Evolutionary conservation across 305 asterid genomes (phyloP).

Genomic region (Euphrasia arctica): DNA sequence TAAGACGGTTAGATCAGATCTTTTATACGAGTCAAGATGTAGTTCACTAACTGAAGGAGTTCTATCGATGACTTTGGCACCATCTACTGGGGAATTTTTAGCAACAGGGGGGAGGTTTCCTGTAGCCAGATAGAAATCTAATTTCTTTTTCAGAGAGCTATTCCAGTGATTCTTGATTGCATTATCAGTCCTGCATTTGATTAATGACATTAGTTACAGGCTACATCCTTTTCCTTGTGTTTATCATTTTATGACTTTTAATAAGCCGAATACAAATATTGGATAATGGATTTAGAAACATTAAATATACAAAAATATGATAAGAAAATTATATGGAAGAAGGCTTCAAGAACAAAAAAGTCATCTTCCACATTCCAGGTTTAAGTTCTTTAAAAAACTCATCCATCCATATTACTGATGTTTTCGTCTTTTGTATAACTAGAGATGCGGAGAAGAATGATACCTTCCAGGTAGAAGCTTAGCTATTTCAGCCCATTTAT

Average conservation of each 20-base stretch:
- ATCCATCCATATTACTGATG: conserved; percentile 13
- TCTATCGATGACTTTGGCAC: conserved; percentile 37
- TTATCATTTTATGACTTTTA: background rate
- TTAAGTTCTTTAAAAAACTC: conserved; percentile 8
- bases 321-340: background rate
- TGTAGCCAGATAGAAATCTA: conserved; percentile 79
- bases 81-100: conserved; percentile 42
- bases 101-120: conserved; percentile 80
- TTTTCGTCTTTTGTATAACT: conserved; percentile 11
- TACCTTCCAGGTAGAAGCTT: conserved; percentile 97
- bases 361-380: conserved; percentile 12
- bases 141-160: conserved; percentile 90
- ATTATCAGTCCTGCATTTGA: conserved; percentile 79
- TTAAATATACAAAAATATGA: background rate
- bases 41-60: conserved; percentile 35
- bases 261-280: background rate
- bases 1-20: conserved; percentile 33
- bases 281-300: conserved; percentile 6
- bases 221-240: background rate
- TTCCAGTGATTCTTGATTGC: conserved; percentile 99
- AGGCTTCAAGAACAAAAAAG: conserved; percentile 17
- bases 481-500: conserved; percentile 98
- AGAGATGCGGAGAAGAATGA: conserved; percentile 22
- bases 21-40: conserved; percentile 34
- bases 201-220: conserved; percentile 26